phyloP scores from a whole-genome alignment of 768 basidiomycete species.

The Tephrocybe rancida region DNA sequence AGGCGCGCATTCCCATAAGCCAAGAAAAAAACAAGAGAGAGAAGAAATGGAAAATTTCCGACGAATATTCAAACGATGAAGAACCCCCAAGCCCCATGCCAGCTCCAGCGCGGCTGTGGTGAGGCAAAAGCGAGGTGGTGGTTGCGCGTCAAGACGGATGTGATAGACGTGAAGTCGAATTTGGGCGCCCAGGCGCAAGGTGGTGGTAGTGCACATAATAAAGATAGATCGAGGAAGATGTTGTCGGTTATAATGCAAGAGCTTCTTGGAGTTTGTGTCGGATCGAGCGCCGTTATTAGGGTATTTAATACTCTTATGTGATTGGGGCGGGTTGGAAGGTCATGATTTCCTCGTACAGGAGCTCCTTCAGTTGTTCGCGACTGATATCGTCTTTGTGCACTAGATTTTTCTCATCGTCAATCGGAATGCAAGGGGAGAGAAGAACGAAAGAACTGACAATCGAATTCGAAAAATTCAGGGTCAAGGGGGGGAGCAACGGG shows the following conservation, averaged over 20 bases:
- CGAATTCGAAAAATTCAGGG: conserved; percentile 97
- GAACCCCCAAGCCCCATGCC: background rate
- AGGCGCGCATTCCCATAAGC: background rate
- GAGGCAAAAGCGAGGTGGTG: background rate
- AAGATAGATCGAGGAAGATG: background rate
- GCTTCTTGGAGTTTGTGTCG: background rate
- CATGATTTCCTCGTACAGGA: conserved; percentile 95
- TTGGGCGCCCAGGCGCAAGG: background rate
- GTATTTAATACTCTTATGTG: conserved; percentile 30
- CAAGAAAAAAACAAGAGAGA: background rate
- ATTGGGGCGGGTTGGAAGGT: conserved; percentile 75
- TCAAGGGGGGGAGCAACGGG: conserved; percentile 95
- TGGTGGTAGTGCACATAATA: background rate
- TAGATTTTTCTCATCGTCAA: conserved; percentile 26
- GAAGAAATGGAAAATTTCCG: background rate
- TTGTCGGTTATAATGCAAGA: background rate
- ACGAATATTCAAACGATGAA: background rate
- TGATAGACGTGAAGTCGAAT: too few relatives aligned
- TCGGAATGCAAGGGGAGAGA: background rate
- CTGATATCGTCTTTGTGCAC: conserved; percentile 97
- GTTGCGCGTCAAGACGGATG: background rate
- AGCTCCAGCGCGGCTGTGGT: background rate
- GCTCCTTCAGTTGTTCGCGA: conserved; percentile 92
- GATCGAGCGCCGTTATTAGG: background rate
- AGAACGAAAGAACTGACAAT: conserved; percentile 72